A percentile compares a stretch with the other conserved stretches of the same genome.
phyloP scores from a whole-genome alignment of 2,329 filamentous ascomycete genomes.

The Pyrenophora seminiperda region DNA sequence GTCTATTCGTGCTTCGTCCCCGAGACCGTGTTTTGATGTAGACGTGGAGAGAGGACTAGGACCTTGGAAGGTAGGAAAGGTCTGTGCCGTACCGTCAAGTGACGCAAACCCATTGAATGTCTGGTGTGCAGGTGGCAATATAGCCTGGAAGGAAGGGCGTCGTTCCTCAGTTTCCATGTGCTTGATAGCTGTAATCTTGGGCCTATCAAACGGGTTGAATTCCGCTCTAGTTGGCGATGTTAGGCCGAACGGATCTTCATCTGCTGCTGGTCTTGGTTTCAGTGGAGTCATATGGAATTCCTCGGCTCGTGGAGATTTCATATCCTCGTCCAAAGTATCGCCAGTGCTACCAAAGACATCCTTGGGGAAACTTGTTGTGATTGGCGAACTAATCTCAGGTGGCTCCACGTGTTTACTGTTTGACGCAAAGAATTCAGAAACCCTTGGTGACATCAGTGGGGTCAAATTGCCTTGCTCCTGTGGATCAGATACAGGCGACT shows the following conservation, averaged over 20 bases:
- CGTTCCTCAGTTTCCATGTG: constrained; percentile 32
- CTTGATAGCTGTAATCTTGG: constrained; percentile 22
- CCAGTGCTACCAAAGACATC: constrained; percentile 33
- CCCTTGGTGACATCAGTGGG: constrained; percentile 33
- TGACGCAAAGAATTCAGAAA: constrained; percentile 28
- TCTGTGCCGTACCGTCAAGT: constrained; percentile 42
- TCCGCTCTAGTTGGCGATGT: constrained; percentile 51
- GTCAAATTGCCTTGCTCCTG: constrained; percentile 15
- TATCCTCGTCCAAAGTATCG: constrained; percentile 44
- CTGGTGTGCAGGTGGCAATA: constrained; percentile 42
- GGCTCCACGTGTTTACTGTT: constrained; percentile 4
- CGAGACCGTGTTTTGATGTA: constrained; percentile 16
- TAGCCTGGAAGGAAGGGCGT: constrained; percentile 45
- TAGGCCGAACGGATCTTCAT: constrained; percentile 46
- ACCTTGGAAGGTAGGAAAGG: constrained; percentile 25
- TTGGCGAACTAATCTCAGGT: constrained; percentile 45
- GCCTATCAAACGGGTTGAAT: constrained; percentile 42
- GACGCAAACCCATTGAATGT: constrained; percentile 44
- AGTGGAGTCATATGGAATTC: constrained; percentile 49
- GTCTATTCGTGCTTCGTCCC: constrained; percentile 27
- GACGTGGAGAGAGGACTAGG: constrained; percentile 16
- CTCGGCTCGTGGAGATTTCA: constrained; percentile 41
- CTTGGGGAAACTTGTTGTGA: constrained; percentile 45
- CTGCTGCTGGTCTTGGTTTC: constrained; percentile 33
- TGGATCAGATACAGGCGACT: constrained; percentile 14